phyloP scores from a whole-genome alignment of 768 basidiomycete genomes.

The Tubosaeta sp. region DNA sequence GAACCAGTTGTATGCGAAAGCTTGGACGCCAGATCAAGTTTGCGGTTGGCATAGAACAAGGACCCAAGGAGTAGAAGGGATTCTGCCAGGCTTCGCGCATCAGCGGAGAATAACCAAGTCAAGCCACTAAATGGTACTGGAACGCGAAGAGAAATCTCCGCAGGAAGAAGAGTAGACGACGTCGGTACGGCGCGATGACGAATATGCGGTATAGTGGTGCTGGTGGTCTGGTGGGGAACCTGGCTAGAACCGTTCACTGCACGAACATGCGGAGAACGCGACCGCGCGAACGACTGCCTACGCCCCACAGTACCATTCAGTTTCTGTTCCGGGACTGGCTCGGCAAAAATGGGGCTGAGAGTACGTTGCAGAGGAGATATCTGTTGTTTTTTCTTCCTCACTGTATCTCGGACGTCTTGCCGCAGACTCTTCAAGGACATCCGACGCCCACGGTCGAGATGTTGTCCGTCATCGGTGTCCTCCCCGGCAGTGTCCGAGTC shows the following conservation, averaged over 20 bases:
- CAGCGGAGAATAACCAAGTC: conserved; percentile 49
- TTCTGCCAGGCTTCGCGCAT: conserved; percentile 61
- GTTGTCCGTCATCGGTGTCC: conserved; percentile 53
- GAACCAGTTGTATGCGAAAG: conserved; percentile 25
- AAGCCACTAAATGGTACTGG: conserved; percentile 40
- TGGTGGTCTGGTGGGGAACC: conserved; percentile 32
- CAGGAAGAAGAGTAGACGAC: conserved; percentile 43
- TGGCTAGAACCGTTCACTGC: conserved; percentile 32
- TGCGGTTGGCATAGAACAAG: conserved; percentile 50
- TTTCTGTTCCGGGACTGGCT: conserved; percentile 32
- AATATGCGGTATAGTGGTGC: conserved; percentile 40
- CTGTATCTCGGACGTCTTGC: conserved; percentile 21
- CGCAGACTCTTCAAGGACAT: conserved; percentile 30
- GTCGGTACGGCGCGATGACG: conserved; percentile 35
- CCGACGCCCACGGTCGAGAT: conserved; percentile 41
- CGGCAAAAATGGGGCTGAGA: conserved; percentile 21
- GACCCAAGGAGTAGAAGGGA: conserved; percentile 61
- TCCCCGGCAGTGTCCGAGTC: conserved; percentile 49
- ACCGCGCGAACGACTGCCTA: conserved; percentile 61
- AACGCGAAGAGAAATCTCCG: conserved; percentile 41
- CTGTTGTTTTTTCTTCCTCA: conserved; percentile 28
- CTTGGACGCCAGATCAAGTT: conserved; percentile 21
- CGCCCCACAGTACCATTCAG: conserved; percentile 32
- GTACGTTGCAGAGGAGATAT: conserved; percentile 22
- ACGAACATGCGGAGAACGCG: conserved; percentile 58